Conservation (phyloP, 768 basidiomycete genomes). For the Xerocomus brunneocitrinus region DNA sequence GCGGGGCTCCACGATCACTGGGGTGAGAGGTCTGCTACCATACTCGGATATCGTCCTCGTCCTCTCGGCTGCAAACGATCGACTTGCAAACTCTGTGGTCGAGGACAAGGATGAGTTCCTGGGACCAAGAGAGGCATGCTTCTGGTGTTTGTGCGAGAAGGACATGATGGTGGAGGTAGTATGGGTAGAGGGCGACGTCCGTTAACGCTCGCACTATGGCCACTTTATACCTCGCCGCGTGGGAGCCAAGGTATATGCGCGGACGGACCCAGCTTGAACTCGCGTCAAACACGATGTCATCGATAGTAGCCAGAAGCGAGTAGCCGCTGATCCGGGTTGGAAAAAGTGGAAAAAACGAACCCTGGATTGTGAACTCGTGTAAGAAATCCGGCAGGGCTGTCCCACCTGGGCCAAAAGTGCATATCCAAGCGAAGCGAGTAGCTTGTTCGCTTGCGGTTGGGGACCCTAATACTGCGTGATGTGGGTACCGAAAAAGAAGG, state of each 20-base stretch:
- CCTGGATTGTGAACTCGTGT: constrained; percentile 3
- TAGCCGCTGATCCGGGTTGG: constrained; percentile 1
- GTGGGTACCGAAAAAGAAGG: not conserved
- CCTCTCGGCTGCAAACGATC: constrained; percentile 5
- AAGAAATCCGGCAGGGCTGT: not conserved
- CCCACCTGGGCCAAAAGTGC: not conserved
- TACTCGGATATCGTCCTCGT: constrained; percentile 17
- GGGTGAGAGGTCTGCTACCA: constrained; percentile 17
- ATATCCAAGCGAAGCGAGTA: not conserved
- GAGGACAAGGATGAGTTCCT: constrained; percentile 10
- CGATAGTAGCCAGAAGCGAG: not conserved
- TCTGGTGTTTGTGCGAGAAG: constrained; percentile 15
- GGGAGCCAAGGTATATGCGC: not conserved
- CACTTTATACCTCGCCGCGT: constrained; percentile 15
- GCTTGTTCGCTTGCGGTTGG: constrained; percentile 1
- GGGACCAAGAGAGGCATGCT: not conserved
- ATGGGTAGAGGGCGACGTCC: not conserved
- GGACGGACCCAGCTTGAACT: not conserved
- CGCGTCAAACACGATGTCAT: constrained; percentile 18
- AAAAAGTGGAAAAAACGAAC: constrained; percentile 8
- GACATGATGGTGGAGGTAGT: constrained; percentile 14
- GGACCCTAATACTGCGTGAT: not conserved
- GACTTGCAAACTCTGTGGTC: constrained; percentile 6
- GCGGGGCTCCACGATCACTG: constrained; percentile 7
- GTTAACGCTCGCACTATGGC: not conserved